Base-by-base conservation (phyloP, 805 yeast species). In the Jamesozyma lodderae region DNA sequence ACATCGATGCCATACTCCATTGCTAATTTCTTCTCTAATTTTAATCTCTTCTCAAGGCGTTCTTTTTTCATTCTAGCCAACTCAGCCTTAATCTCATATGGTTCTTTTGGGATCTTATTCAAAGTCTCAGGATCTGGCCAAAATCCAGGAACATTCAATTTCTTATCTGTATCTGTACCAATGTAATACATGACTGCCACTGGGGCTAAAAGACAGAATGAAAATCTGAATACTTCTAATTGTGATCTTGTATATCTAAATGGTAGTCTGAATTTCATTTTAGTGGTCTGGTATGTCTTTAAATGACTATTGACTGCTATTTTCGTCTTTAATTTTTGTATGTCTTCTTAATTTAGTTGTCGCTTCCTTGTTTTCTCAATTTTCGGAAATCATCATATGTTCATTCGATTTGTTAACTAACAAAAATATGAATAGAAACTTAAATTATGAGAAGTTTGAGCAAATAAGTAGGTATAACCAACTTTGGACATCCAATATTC, bases 41-140 rank as follows among this genome's bases (percentile, higher is more conserved):
- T 69, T 46, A 72, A 66, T 57, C 94, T 72, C 64, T 81, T 82
- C 48, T 79, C 94, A 3, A 72, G 56, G 43, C 88, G 70, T 38
- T 79, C 94, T 47, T 77, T 73, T 57, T 79, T 76, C 71, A 88
- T 80, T 57, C 95, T 75, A 13, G 94, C 95, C 27, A 88, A 66
- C 55, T 88, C 97, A 1, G 92, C 90, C 57, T 84, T 81, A 42
- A 88, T 85, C 56, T 88, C 96, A 52, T 81, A 83, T 2, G 87
- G 87, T 54, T 88, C 96, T 53, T 87, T 88, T 3, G 97, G 97
- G 25, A 88, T 79, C 62, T 84, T 81, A 57, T 88, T 87, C 48
- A 86, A 69, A 2, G 96, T 81, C 30, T 82, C 81, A 30, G 96
- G 96, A 59, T 87, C 96, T 3, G 97, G 97, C 95, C 95, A 87